Base-by-base conservation (phyloP, 129 eudicot genomes). In the Tagetes erecta region DNA sequence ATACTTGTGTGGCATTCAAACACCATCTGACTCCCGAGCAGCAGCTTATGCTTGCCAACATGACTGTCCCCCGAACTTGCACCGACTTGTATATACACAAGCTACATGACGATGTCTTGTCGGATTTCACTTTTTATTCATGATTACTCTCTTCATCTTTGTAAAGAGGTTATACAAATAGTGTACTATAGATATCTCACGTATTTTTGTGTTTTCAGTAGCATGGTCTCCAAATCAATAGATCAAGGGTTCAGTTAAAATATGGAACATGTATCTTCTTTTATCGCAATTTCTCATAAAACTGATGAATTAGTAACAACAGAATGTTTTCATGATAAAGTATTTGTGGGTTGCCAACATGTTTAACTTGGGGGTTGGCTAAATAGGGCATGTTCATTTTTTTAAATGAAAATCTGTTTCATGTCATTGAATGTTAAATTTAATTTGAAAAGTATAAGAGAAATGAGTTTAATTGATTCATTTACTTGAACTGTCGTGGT, bases 41-140 rank as follows among this genome's bases (percentile, higher is more conserved):
- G 65, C 96, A 67, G 82, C 89, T 94, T 40, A 42, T 70, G 80
- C 95, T 94, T 67, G 97, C 97, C 62, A 88, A 90, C 84, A 83
- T 94, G 86, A 69, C 72, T 8, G 12, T 84, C 39, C 73, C 78
- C 69, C 81, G 50, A 74, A 39, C 51, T 76, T 11, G 57, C 35
- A 31, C 44, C 40, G 27, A 14, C 68, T 10, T 37, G 34, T 63
- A 6, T 3, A 1, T 20, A 20, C 27, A 20, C 27, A 20, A 20
- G 27, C 27, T 20, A 20, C 27, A 20, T 20, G 27, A 20, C 27
- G 27, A 20, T 20, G 27, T 20, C 27, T 20, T 20, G 27, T 20
- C 27, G 27, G 27, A 20, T 20, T 20, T 20, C 14, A 5, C 8
- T n/a, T n/a, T 51, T 51, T 7, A 4, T 30, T 51, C 58, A 51